These are phyloP conservation scores for Blastobotrys aristatus DNA, from an alignment of 1,139 yeast species.

Conservation along the genomic window DNA sequence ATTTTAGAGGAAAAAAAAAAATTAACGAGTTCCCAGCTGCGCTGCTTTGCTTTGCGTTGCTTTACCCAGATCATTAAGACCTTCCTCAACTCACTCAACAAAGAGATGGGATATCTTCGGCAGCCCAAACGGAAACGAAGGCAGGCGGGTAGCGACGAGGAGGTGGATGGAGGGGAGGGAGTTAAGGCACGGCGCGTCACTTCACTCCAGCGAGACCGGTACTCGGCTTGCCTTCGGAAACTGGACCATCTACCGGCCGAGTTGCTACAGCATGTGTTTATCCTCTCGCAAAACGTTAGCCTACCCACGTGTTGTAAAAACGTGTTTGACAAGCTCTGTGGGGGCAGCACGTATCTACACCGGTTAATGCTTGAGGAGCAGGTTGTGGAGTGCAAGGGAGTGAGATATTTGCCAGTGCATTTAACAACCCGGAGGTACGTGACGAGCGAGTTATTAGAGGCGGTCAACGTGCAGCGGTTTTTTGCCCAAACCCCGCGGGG, in stretches of 20 bases:
- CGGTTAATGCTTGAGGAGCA: slow-evolving; percentile 8
- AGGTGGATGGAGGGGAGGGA: slow-evolving; percentile 1
- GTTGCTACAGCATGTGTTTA: slow-evolving; percentile 19
- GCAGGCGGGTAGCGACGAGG: neutral
- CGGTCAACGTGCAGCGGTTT: slow-evolving; percentile 10
- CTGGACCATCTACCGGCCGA: slow-evolving; percentile 21
- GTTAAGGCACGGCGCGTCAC: neutral
- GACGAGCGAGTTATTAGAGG: slow-evolving; percentile 14
- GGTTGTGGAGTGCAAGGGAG: slow-evolving; percentile 1
- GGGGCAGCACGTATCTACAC: neutral
- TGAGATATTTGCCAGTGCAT: slow-evolving; percentile 7
- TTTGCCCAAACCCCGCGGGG: neutral
- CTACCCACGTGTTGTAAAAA: slow-evolving; percentile 15
- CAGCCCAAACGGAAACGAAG: neutral
- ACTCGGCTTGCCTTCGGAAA: neutral
- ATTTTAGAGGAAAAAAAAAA: too few relatives aligned
- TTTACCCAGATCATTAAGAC: too few relatives aligned
- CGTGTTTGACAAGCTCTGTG: slow-evolving; percentile 10
- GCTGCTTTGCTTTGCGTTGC: too few relatives aligned
- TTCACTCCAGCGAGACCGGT: neutral
- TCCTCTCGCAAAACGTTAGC: slow-evolving; percentile 15
- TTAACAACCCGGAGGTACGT: slow-evolving; percentile 15
- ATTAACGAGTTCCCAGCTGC: too few relatives aligned
- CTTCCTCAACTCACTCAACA: too few relatives aligned
- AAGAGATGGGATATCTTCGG: slow-evolving; percentile 13